These are phyloP conservation scores for Fusarium illudens DNA, from an alignment of 2,329 filamentous ascomycete genomes.

Conservation along the genomic window DNA sequence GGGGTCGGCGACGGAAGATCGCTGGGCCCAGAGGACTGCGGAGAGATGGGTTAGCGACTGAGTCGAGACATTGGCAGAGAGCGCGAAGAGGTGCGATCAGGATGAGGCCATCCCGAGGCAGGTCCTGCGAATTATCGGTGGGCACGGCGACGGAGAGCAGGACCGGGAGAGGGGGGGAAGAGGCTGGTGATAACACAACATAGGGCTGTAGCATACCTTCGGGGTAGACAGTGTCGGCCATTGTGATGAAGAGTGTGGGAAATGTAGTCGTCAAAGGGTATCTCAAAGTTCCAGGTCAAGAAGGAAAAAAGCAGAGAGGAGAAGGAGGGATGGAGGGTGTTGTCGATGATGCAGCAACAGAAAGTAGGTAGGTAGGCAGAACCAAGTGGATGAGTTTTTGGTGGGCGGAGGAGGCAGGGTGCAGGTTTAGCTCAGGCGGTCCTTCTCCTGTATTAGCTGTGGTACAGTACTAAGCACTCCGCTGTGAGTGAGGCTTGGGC, in stretches of 20 bases:
- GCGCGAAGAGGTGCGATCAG: constrained; percentile 1
- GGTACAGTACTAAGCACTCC: neutral
- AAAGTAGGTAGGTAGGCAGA: constrained; percentile 4
- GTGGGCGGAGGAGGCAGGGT: constrained; percentile 39
- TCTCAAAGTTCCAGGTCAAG: constrained; percentile 36
- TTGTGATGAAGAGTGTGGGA: constrained; percentile 23
- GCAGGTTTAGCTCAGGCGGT: constrained; percentile 33
- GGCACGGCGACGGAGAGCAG: neutral
- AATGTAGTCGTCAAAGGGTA: constrained; percentile 30
- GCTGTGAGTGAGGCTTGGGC: constrained; percentile 30
- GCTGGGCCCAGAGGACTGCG: constrained; percentile 96
- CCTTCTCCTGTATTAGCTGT: constrained; percentile 19
- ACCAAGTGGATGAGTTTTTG: constrained; percentile 41
- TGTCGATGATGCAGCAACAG: constrained; percentile 27
- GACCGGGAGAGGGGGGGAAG: constrained; percentile 5
- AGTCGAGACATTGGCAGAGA: neutral
- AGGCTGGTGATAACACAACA: constrained; percentile 13
- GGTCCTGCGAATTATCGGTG: neutral
- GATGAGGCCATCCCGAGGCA: neutral
- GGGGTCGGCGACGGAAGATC: constrained; percentile 81
- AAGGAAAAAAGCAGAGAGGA: constrained; percentile 24
- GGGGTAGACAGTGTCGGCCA: constrained; percentile 43
- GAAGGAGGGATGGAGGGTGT: constrained; percentile 9
- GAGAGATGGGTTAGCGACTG: constrained; percentile 12
- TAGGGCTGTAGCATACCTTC: constrained; percentile 48